These are phyloP conservation scores for Chrysoporthe cubensis DNA, from an alignment of 2,329 filamentous ascomycete genomes.

Conservation along the genomic window DNA sequence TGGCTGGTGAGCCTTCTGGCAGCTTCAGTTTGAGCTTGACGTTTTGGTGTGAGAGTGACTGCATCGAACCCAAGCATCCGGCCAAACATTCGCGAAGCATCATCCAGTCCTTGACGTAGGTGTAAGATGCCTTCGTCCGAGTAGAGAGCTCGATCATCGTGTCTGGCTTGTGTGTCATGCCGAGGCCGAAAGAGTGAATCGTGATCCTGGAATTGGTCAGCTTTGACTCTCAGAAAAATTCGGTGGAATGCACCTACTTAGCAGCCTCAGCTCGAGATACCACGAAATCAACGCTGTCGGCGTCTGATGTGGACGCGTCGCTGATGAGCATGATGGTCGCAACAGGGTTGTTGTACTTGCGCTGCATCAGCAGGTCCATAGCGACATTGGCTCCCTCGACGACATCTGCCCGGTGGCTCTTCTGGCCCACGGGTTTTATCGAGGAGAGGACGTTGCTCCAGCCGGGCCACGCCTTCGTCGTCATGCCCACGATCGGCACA, in stretches of 20 bases:
- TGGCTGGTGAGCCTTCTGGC: constrained; percentile 94
- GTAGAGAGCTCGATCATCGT: constrained; percentile 98
- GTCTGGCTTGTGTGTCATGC: constrained; percentile 96
- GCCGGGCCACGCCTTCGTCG: constrained; percentile 88
- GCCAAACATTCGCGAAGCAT: constrained; percentile 97
- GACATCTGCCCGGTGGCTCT: constrained; percentile 93
- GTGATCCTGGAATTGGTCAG: constrained; percentile 67
- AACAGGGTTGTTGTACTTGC: constrained; percentile 92
- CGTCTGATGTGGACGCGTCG: constrained; percentile 92
- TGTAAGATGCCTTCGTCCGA: constrained; percentile 94
- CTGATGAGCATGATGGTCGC: constrained; percentile 96
- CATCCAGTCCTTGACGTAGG: constrained; percentile 99
- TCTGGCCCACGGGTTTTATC: constrained; percentile 92
- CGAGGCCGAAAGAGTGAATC: constrained; percentile 95
- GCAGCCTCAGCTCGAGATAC: constrained; percentile 95
- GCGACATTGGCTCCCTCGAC: constrained; percentile 97
- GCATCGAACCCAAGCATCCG: constrained; percentile 87
- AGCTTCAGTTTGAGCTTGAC: constrained; percentile 93
- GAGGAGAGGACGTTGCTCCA: constrained; percentile 86
- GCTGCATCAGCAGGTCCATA: constrained; percentile 98
- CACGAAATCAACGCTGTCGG: constrained; percentile 96
- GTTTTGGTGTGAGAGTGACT: constrained; percentile 96
- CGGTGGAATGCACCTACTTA: constrained; percentile 65
- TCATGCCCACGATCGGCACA: constrained; percentile 97
- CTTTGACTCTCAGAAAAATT: not conserved